Evolutionary conservation across 2,329 filamentous ascomycete species (phyloP).

Genomic region (Colletotrichum gloeosporioides): DNA sequence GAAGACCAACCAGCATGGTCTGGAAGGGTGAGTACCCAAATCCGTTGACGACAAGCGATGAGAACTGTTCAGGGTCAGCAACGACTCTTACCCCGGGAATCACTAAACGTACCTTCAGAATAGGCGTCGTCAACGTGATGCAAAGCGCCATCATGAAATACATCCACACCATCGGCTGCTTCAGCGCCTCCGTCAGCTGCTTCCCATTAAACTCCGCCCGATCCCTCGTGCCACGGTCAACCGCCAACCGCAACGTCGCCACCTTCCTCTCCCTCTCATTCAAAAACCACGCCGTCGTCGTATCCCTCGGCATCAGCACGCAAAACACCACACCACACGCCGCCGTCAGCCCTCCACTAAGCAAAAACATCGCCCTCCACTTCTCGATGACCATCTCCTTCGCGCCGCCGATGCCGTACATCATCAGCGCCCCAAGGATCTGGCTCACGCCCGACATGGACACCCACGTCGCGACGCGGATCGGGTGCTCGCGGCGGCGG

Average conservation of each 20-base stretch:
- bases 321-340: not conserved
- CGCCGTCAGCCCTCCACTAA: conserved; percentile 18
- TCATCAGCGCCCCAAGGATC: conserved; percentile 31
- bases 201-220: conserved; percentile 17
- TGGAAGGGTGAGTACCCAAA: conserved; percentile 19
- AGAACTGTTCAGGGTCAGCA: not conserved
- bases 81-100: accelerated
- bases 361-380: conserved; percentile 26
- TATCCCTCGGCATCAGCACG: conserved; percentile 5
- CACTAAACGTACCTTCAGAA: conserved; percentile 21
- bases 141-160: conserved; percentile 26
- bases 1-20: conserved; percentile 20
- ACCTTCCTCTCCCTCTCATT: conserved; percentile 2
- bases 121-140: conserved; percentile 25
- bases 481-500: conserved; percentile 31
- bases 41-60: conserved; percentile 20
- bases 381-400: conserved; percentile 12
- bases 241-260: conserved; percentile 18
- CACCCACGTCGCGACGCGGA: conserved; percentile 33
- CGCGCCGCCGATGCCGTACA: conserved; percentile 29
- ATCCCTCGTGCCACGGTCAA: conserved; percentile 23
- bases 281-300: conserved; percentile 6
- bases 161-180: conserved; percentile 16
- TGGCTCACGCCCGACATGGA: conserved; percentile 32
- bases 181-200: conserved; percentile 26